Conservation (phyloP, 2,329 filamentous ascomycete species). For the Lizonia empirigonia region DNA sequence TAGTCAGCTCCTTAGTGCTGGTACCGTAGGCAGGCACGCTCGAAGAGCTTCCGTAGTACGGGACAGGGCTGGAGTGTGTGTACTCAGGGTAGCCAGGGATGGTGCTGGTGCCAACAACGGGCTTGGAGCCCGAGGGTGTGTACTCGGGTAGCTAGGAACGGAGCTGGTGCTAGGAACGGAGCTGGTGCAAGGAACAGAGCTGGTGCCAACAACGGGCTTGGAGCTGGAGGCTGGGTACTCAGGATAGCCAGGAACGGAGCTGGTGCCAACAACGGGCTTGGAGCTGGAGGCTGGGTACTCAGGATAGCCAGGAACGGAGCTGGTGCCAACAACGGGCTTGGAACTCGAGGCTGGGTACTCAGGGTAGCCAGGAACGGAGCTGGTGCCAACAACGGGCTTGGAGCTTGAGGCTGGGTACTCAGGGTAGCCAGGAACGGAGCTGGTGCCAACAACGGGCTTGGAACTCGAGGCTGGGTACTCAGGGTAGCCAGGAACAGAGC, state of each 20-base stretch:
- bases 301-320: neutral
- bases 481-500: conserved; percentile 1
- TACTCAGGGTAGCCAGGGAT: neutral
- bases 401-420: conserved; percentile 1
- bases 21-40: conserved; percentile 1
- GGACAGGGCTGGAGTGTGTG: neutral
- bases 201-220: no score
- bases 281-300: conserved; percentile 1
- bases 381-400: conserved; percentile 5
- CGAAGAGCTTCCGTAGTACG: neutral
- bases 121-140: conserved; percentile 2
- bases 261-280: conserved; percentile 5
- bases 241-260: conserved; percentile 1
- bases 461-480: no score
- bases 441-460: no score
- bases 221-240: no score
- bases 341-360: no score
- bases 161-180: no score
- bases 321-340: no score
- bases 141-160: neutral
- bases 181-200: neutral
- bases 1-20: conserved; percentile 35
- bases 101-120: conserved; percentile 5
- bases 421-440: neutral
- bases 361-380: conserved; percentile 1